These are phyloP conservation scores for Lentinus brumalis DNA, from an alignment of 768 basidiomycete genomes.

Conservation along the genomic window DNA sequence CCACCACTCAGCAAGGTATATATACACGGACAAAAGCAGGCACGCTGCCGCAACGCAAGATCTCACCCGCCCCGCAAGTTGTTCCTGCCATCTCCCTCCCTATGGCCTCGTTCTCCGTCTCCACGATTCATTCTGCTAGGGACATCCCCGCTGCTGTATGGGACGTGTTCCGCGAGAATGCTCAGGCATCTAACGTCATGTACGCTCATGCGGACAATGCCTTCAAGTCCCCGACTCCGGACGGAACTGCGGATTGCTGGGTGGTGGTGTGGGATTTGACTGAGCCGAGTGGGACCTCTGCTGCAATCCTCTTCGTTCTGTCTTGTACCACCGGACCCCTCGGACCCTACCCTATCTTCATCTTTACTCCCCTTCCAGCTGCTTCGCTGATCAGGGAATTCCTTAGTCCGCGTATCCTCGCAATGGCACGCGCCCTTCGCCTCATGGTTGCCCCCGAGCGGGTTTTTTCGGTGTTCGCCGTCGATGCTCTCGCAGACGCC, in stretches of 20 bases:
- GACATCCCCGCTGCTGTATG: conserved; percentile 42
- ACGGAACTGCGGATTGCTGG: conserved; percentile 28
- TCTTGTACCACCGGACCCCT: conserved; percentile 58
- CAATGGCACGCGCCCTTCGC: conserved; percentile 44
- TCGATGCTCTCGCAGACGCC: conserved; percentile 42
- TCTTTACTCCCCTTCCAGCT: conserved; percentile 39
- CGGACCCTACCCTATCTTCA: conserved; percentile 68
- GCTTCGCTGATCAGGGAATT: conserved; percentile 37
- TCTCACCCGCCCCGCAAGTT: neutral
- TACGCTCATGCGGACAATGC: conserved; percentile 41
- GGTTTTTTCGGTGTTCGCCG: conserved; percentile 69
- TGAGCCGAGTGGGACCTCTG: neutral
- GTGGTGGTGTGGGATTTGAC: conserved; percentile 25
- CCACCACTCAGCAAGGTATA: no score
- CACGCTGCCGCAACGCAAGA: neutral
- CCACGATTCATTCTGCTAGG: conserved; percentile 22
- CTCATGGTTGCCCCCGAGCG: conserved; percentile 39
- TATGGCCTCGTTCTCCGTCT: neutral
- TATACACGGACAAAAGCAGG: neutral
- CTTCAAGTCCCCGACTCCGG: conserved; percentile 4
- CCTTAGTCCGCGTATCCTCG: conserved; percentile 42
- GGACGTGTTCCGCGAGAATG: conserved; percentile 37
- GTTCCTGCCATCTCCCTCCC: neutral
- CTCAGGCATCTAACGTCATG: conserved; percentile 45
- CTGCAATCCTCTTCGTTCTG: conserved; percentile 51